Percentiles rank a stretch among this genome's conserved stretches.
These are phyloP conservation scores for Fusarium aywerte DNA, from an alignment of 2,329 filamentous ascomycete species.

Conservation along the genomic window DNA sequence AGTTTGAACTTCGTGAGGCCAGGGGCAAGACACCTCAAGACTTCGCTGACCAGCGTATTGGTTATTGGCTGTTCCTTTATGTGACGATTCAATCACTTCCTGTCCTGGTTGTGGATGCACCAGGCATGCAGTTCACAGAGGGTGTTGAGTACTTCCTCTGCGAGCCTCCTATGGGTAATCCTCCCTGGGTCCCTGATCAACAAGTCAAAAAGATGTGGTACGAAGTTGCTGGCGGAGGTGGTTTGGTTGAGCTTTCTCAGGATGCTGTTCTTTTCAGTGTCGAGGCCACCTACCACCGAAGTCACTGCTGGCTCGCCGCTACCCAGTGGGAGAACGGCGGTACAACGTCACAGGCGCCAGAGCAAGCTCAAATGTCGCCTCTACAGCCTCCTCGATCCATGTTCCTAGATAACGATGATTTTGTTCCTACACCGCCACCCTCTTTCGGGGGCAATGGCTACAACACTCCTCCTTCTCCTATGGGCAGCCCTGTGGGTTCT, in stretches of 20 bases:
- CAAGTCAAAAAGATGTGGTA: conserved; percentile 78
- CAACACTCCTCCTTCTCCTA: conserved; percentile 43
- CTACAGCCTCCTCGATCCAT: conserved; percentile 53
- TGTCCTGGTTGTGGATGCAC: conserved; percentile 80
- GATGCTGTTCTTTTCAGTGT: conserved; percentile 71
- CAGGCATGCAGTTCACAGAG: conserved; percentile 73
- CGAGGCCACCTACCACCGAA: conserved; percentile 69
- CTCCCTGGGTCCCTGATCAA: conserved; percentile 77
- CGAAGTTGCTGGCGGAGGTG: conserved; percentile 73
- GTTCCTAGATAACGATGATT: conserved; percentile 49
- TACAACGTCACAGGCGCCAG: conserved; percentile 40
- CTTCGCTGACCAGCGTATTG: conserved; percentile 75
- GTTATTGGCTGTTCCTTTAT: conserved; percentile 86
- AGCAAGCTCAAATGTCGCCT: conserved; percentile 52
- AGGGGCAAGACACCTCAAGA: conserved; percentile 73
- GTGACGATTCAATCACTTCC: conserved; percentile 80
- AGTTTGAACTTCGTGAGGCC: conserved; percentile 76
- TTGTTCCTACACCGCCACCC: conserved; percentile 36
- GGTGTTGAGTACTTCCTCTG: conserved; percentile 86
- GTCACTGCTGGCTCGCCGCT: conserved; percentile 66
- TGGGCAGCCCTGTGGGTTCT: conserved; percentile 48
- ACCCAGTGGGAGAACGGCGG: conserved; percentile 58
- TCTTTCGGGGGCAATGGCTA: conserved; percentile 41
- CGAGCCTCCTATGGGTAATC: conserved; percentile 75
- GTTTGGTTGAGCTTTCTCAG: conserved; percentile 67